A percentile compares a stretch with the other conserved stretches of the same genome.
Conservation (phyloP, 306 rosid genomes). For the Hippophae rhamnoides region DNA sequence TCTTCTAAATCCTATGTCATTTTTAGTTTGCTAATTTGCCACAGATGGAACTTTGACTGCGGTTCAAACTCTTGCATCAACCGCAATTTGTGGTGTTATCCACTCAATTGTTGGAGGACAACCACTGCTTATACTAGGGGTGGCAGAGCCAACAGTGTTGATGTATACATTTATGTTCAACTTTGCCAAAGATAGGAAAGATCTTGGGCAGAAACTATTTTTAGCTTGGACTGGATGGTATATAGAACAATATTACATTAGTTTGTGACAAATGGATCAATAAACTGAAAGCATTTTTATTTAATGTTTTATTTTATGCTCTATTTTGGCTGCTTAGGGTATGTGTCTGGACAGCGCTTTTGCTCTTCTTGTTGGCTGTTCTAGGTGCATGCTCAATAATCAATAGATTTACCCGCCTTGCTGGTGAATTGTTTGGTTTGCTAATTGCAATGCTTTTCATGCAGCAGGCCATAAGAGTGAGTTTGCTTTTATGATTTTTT, state of each 20-base stretch:
- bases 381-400: conserved; percentile 90
- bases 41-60: conserved; percentile 89
- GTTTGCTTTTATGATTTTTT: conserved; percentile 16
- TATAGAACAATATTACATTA: conserved; percentile 17
- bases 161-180: conserved; percentile 90
- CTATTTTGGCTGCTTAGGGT: conserved; percentile 49
- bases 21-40: conserved; percentile 28
- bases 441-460: conserved; percentile 89
- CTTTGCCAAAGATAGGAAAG: conserved; percentile 78
- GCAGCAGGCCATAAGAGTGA: conserved; percentile 95
- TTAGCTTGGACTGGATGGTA: conserved; percentile 98
- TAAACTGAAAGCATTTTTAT: conserved; percentile 13
- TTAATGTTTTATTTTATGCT: conserved; percentile 10
- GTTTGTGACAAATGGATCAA: conserved; percentile 3
- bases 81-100: conserved; percentile 77
- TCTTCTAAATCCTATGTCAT: conserved; percentile 13
- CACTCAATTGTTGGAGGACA: conserved; percentile 92
- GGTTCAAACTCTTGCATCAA: conserved; percentile 93
- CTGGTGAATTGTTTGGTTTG: conserved; percentile 93
- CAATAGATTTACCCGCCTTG: conserved; percentile 87
- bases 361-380: conserved; percentile 81
- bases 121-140: conserved; percentile 92
- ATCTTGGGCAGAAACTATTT: conserved; percentile 77
- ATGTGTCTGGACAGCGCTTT: conserved; percentile 81
- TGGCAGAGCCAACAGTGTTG: conserved; percentile 94